Conservation (phyloP, 495 filamentous ascomycete species). For the Neurospora intermedia region DNA sequence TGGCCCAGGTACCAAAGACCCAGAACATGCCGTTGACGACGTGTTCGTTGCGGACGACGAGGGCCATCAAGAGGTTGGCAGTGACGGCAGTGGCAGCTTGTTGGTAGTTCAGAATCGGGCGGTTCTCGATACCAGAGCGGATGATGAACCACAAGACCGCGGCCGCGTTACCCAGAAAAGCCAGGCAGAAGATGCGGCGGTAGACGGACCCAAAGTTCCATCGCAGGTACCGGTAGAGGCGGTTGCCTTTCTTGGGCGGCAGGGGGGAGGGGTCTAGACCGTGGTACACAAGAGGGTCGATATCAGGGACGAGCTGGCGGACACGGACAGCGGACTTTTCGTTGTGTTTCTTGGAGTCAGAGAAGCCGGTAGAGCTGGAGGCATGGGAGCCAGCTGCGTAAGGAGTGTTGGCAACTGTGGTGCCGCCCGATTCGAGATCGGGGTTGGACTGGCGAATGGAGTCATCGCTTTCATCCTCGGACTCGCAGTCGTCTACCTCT, state of each 20-base stretch:
- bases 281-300: slow-evolving; percentile 6
- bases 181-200: slow-evolving; percentile 25
- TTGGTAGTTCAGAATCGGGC: slow-evolving; percentile 13
- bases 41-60: slow-evolving; percentile 61
- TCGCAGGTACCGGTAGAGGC: slow-evolving; percentile 21
- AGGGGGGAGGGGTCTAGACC: slow-evolving; percentile 11
- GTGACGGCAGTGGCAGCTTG: slow-evolving; percentile 30
- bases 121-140: background rate
- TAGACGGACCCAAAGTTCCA: slow-evolving; percentile 29
- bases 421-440: background rate
- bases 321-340: background rate
- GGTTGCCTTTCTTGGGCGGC: slow-evolving; percentile 19
- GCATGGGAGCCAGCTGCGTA: background rate
- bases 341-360: background rate
- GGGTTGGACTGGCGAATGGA: background rate
- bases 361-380: background rate
- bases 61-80: slow-evolving; percentile 36
- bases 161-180: slow-evolving; percentile 20
- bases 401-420: background rate
- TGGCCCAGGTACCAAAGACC: slow-evolving; percentile 44
- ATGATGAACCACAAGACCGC: slow-evolving; percentile 13
- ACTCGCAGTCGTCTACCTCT: background rate
- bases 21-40: slow-evolving; percentile 63
- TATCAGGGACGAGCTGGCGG: slow-evolving; percentile 1
- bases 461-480: background rate